Evolutionary conservation across 2,329 filamentous ascomycete species (phyloP), one percentile per base, ranked within the genome.

Genomic region (Fusarium nisikadoi): DNA sequence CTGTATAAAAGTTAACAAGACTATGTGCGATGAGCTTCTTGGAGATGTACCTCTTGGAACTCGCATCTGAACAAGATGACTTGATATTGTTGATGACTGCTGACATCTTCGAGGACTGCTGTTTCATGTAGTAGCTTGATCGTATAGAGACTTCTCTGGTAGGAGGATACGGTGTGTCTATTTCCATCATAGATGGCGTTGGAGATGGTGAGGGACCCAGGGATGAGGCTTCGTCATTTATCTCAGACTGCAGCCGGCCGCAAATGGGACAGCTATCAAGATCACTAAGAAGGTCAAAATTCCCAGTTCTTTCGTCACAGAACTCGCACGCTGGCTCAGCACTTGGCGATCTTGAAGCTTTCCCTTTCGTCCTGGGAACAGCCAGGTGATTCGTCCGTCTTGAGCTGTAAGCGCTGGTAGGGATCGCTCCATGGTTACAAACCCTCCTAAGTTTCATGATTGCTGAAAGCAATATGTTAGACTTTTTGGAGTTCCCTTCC

Each of bases 321-420:
- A 54, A 64, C 2, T 59, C 66, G 2, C 66, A 69, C 0, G 10
- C 4, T 1, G 36, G 41, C 0, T 69, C 66, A 36, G 58, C 31
- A 5, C n/a, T 64, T 0, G 58, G 65, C 0, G 36, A 36, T 1
- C 50, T 31, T 12, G 50, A 54, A 1, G 2, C 1, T 0, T 19
- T 35, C 2, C 17, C 4, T 2, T 9, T 31, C 4, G 5, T 0
- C 3, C 27, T 29, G 0, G 63, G 63, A 0, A 68, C 43, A 2
- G 25, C 8, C 7, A 62, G 10, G 0, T 23, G 38, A 10, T 25
- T 42, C 0, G 20, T 4, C 0, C 2, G 6, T 8, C 14, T 43
- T 17, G 6, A 2, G 16, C 20, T 1, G 7, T 1, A 0, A 4
- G 4, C 2, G 8, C 25, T 8, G 1, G 10, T 11, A 0, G 8